A percentile compares a stretch with the other conserved stretches of the same genome.
Conservation (phyloP, 2,329 filamentous ascomycete species). For the Aspergillus cejpii region DNA sequence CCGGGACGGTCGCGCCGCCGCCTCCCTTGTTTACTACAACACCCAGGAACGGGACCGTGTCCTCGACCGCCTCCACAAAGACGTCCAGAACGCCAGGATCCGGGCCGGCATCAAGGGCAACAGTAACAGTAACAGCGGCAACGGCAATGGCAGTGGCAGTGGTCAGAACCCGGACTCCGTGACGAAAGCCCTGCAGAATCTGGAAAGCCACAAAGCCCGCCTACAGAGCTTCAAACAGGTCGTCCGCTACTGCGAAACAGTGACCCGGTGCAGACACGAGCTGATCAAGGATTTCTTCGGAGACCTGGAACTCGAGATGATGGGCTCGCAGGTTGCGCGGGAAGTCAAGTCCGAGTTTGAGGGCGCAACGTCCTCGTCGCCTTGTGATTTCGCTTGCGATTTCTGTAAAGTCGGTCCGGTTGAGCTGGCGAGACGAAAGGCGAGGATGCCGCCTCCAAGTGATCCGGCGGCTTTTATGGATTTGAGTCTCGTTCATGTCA, state of each 20-base stretch:
- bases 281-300: conserved; percentile 73
- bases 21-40: conserved; percentile 87
- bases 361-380: conserved; percentile 33
- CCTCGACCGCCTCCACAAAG: conserved; percentile 47
- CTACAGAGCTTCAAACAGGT: conserved; percentile 61
- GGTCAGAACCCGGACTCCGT: conserved; percentile 1
- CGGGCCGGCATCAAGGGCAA: conserved; percentile 33
- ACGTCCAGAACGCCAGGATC: conserved; percentile 36
- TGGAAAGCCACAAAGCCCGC: conserved; percentile 40
- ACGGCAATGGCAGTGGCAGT: conserved; percentile 39
- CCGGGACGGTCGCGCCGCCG: conserved; percentile 76
- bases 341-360: conserved; percentile 1
- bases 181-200: conserved; percentile 32
- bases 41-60: conserved; percentile 77
- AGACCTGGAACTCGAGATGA: conserved; percentile 44
- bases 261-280: conserved; percentile 64
- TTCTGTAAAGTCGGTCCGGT: conserved; percentile 62
- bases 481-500: conserved; percentile 6
- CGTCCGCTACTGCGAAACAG: conserved; percentile 74
- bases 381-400: conserved; percentile 70
- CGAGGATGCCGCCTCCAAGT: conserved; percentile 25
- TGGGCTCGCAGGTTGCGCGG: conserved; percentile 22
- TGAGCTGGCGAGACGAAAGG: conserved; percentile 53
- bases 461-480: conserved; percentile 9
- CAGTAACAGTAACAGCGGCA: no score